These are phyloP conservation scores for Spathaspora arborariae DNA, from an alignment of 805 yeast species.

Conservation along the genomic window DNA sequence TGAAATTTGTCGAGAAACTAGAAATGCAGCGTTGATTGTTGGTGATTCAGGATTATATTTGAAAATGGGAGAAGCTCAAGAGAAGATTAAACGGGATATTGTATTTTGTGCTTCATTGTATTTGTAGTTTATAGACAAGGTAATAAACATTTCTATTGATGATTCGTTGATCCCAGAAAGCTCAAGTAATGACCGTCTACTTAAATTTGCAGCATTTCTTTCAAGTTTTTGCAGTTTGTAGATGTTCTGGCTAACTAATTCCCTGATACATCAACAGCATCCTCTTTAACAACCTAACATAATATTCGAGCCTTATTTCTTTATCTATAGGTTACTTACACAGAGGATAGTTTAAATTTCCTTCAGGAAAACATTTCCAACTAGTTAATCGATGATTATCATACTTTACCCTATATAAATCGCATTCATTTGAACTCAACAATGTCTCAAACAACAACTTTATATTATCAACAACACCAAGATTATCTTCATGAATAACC, in stretches of 20 bases:
- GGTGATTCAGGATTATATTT: conserved; percentile 89
- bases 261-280: too few relatives aligned
- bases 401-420: conserved; percentile 25
- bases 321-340: too few relatives aligned
- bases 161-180: too few relatives aligned
- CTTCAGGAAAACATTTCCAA: conserved; percentile 11
- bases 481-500: conserved; percentile 31
- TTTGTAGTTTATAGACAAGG: conserved; percentile 37
- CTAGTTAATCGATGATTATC: conserved; percentile 10
- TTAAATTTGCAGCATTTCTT: too few relatives aligned
- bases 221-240: too few relatives aligned
- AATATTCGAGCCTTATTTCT: neutral
- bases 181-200: too few relatives aligned
- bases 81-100: conserved; percentile 90
- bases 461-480: conserved; percentile 40
- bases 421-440: conserved; percentile 20
- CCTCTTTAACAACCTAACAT: too few relatives aligned
- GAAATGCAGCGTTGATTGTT: conserved; percentile 87
- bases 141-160: too few relatives aligned
- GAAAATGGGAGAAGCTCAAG: conserved; percentile 91
- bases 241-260: too few relatives aligned
- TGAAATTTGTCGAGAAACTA: conserved; percentile 92
- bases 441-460: conserved; percentile 18
- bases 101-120: conserved; percentile 96
- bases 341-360: neutral